Conservation (phyloP, 306 rosid species). For the Chamaecrista fasciculata region DNA sequence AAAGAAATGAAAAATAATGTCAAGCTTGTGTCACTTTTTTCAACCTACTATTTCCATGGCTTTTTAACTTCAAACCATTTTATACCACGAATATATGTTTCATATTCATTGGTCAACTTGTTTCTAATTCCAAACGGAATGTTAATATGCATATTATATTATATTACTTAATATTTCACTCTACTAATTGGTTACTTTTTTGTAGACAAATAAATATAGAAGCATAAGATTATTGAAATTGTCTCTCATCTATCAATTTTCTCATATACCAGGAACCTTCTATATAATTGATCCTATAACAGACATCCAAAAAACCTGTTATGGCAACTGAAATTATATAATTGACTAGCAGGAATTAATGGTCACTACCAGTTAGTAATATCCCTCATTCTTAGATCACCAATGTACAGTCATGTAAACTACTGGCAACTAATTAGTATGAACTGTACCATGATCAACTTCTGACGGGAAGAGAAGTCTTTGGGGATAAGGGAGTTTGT, state of each 20-base stretch:
- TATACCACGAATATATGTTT: neutral
- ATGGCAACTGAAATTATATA: constrained; percentile 11
- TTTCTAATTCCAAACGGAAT: neutral
- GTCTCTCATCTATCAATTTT: neutral
- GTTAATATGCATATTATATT: neutral
- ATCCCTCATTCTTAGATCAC: neutral
- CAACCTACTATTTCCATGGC: neutral
- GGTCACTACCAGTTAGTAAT: constrained; percentile 8
- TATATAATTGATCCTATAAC: neutral
- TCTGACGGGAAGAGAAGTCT: constrained; percentile 89
- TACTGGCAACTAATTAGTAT: constrained; percentile 12
- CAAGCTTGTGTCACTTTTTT: neutral
- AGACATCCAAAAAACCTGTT: neutral
- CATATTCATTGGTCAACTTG: neutral
- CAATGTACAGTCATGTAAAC: neutral
- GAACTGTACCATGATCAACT: constrained; percentile 57
- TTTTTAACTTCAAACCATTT: neutral
- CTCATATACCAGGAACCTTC: neutral
- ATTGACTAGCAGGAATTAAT: neutral
- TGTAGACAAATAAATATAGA: neutral
- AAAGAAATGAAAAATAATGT: constrained; percentile 4
- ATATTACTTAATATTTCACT: neutral
- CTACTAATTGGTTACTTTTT: neutral
- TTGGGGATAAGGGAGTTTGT: constrained; percentile 78
- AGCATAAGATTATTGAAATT: neutral